These are phyloP conservation scores for Phytophthora ohioensis DNA, from an alignment of 352 stramenopile genomes.

Conservation along the genomic window DNA sequence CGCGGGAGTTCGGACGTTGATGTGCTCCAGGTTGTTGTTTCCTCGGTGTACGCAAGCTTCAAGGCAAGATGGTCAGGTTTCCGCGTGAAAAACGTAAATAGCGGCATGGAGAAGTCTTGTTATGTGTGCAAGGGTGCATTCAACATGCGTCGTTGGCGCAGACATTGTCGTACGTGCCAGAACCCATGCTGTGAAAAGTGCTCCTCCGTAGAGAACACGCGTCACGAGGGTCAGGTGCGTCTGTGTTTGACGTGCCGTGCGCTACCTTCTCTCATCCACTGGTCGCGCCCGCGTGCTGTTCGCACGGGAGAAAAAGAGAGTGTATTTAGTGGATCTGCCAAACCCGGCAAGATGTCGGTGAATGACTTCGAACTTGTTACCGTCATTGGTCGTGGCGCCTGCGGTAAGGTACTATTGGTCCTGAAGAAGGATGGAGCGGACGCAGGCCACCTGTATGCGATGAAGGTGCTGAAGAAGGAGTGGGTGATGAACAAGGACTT, in stretches of 20 bases:
- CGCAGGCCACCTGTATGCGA: conserved; percentile 69
- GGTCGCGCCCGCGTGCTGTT: conserved; percentile 69
- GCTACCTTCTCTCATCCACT: conserved; percentile 73
- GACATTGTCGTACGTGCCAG: conserved; percentile 77
- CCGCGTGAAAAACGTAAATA: conserved; percentile 77
- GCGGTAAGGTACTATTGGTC: conserved; percentile 74
- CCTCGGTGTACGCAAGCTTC: conserved; percentile 74
- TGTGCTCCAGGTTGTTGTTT: conserved; percentile 57
- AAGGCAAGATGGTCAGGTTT: conserved; percentile 80
- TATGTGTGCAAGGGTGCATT: conserved; percentile 74
- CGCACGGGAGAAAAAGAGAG: conserved; percentile 77
- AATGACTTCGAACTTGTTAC: conserved; percentile 83
- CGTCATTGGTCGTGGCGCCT: conserved; percentile 75
- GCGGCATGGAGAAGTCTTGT: conserved; percentile 72
- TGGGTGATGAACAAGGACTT: conserved; percentile 87
- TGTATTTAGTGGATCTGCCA: conserved; percentile 68
- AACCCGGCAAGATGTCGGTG: conserved; percentile 77
- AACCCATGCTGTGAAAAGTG: conserved; percentile 77
- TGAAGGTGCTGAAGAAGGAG: conserved; percentile 86
- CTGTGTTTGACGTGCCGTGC: conserved; percentile 67
- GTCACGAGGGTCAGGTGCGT: conserved; percentile 70
- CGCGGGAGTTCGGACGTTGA: conserved; percentile 57
- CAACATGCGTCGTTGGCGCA: conserved; percentile 78
- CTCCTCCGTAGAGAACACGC: conserved; percentile 68
- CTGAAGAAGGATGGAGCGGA: conserved; percentile 75